These are phyloP conservation scores for Apiotrichum montevideense DNA, from an alignment of 1,284 basidiomycete species.

Conservation along the genomic window DNA sequence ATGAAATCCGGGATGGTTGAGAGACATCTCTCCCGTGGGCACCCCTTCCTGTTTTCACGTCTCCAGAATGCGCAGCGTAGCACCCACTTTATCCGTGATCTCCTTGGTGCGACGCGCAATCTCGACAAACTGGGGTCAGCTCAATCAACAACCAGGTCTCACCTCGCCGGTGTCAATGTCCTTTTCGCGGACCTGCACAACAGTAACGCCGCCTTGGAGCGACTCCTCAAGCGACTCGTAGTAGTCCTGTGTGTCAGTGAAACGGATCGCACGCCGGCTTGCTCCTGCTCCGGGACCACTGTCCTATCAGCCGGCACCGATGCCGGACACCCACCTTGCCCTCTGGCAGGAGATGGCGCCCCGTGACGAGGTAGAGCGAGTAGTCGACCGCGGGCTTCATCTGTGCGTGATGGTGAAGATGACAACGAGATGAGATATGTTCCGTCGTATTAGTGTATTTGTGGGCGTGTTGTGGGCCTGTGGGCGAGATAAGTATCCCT, in stretches of 20 bases:
- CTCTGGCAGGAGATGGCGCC: conserved; percentile 68
- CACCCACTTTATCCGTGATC: conserved; percentile 59
- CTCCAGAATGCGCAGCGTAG: conserved; percentile 4
- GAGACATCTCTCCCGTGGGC: too few relatives aligned
- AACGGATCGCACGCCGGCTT: too few relatives aligned
- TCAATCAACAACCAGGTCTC: background rate
- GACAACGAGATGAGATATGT: too few relatives aligned
- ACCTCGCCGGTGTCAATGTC: conserved; percentile 63
- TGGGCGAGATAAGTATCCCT: too few relatives aligned
- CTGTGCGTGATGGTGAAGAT: too few relatives aligned
- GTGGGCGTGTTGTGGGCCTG: too few relatives aligned
- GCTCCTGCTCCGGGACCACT: too few relatives aligned
- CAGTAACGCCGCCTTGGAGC: conserved; percentile 74
- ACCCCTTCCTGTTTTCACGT: too few relatives aligned
- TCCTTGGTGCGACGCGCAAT: conserved; percentile 66
- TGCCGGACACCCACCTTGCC: conserved; percentile 56
- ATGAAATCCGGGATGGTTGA: too few relatives aligned
- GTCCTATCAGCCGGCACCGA: background rate
- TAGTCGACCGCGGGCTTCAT: conserved; percentile 56
- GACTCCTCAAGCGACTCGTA: conserved; percentile 73
- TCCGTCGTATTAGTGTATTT: too few relatives aligned
- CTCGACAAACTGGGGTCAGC: conserved; percentile 60
- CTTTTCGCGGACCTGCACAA: conserved; percentile 88
- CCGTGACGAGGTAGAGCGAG: conserved; percentile 80
- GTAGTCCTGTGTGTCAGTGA: conserved; percentile 55